Conservation (phyloP, 2,329 filamentous ascomycete genomes). For the Alternaria arbusti region DNA sequence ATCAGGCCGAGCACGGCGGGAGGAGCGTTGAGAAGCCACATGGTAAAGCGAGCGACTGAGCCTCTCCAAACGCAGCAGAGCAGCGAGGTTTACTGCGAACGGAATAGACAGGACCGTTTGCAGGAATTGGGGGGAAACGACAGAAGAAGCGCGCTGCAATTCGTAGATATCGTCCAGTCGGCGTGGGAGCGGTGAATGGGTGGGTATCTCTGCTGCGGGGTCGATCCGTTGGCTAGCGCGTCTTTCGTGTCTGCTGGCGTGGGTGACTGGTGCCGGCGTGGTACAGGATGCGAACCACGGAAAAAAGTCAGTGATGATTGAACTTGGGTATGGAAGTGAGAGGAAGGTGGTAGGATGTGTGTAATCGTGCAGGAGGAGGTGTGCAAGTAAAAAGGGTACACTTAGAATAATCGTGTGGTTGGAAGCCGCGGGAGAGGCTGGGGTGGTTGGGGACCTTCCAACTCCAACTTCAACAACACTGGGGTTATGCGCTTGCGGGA, state of each 20-base stretch:
- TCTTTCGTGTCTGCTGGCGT: constrained; percentile 4
- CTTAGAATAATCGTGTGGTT: constrained; percentile 39
- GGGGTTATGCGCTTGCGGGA: constrained; percentile 10
- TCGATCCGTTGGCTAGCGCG: constrained; percentile 22
- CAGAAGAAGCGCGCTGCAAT: constrained; percentile 2
- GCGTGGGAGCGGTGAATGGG: constrained; percentile 24
- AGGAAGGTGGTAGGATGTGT: constrained; percentile 11
- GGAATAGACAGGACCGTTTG: constrained; percentile 10
- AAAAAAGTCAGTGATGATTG: constrained; percentile 17
- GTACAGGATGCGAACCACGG: not conserved
- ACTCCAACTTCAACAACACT: constrained; percentile 5
- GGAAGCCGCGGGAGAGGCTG: constrained; percentile 20
- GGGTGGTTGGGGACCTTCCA: constrained; percentile 20
- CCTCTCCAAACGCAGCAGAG: constrained; percentile 10
- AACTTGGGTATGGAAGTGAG: not conserved
- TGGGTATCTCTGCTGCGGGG: constrained; percentile 18
- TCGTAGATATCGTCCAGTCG: constrained; percentile 3
- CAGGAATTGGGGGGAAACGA: constrained; percentile 7
- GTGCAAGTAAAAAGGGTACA: constrained; percentile 40
- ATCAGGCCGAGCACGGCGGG: constrained; percentile 64
- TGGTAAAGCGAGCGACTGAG: constrained; percentile 18
- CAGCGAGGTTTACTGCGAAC: constrained; percentile 6
- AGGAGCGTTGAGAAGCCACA: constrained; percentile 64
- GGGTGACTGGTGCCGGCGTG: constrained; percentile 1
- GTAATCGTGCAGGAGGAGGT: constrained; percentile 21